phyloP scores from a whole-genome alignment of 2,329 filamentous ascomycete genomes.

The Colletotrichum sp. region DNA sequence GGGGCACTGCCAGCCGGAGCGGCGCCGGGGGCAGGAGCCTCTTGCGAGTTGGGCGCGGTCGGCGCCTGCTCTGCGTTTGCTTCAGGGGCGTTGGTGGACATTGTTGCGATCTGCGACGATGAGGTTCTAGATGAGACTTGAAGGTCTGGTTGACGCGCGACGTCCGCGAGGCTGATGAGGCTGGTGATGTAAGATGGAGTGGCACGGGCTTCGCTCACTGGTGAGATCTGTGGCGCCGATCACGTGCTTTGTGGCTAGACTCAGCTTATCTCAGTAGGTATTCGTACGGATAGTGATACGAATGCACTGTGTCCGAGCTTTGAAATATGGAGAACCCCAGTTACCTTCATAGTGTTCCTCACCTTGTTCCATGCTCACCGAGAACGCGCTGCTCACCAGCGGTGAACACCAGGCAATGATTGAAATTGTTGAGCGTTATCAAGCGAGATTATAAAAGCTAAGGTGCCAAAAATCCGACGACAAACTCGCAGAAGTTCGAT shows the following conservation, averaged over 20 bases:
- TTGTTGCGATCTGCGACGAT: conserved; percentile 23
- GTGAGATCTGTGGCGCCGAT: background rate
- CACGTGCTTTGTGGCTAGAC: background rate
- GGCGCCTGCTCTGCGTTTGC: conserved; percentile 32
- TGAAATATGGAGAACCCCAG: background rate
- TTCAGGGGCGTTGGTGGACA: conserved; percentile 41
- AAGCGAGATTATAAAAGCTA: background rate
- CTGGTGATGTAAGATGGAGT: conserved; percentile 14
- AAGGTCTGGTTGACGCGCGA: background rate
- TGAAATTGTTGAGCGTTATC: background rate
- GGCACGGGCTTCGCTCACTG: background rate
- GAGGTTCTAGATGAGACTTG: background rate
- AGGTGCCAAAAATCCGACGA: too few species aligned
- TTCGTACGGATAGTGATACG: too few species aligned
- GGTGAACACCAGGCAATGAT: background rate
- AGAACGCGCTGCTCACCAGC: background rate
- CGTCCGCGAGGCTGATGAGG: conserved; percentile 12
- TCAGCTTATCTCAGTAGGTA: too few species aligned
- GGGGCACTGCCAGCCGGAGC: conserved; percentile 22
- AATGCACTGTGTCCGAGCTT: background rate
- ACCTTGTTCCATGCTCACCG: background rate
- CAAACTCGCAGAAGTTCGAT: too few species aligned
- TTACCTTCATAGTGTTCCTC: too few species aligned
- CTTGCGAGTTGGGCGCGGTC: conserved; percentile 12
- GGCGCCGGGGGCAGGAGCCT: background rate